A percentile compares a stretch with the other conserved stretches of the same genome.
Evolutionary conservation across 1,139 yeast genomes (phyloP).

Genomic region (Taphrina populina): DNA sequence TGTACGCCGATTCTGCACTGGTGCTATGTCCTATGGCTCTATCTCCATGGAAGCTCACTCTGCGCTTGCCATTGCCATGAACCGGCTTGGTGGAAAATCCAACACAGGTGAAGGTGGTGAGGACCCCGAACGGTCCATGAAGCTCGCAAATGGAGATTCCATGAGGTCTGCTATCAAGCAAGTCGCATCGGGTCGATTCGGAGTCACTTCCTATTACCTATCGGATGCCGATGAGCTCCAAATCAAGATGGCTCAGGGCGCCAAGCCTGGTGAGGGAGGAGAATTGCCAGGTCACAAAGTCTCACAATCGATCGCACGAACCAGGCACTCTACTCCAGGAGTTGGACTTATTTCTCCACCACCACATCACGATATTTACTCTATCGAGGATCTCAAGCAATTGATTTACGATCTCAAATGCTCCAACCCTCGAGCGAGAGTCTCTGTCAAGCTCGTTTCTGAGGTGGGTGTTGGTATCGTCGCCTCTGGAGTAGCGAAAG

Average conservation of each 20-base stretch:
- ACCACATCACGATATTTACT: slow-evolving; percentile 97
- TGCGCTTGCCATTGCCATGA: slow-evolving; percentile 97
- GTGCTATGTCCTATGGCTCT: slow-evolving; percentile 99
- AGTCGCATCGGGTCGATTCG: slow-evolving; percentile 96
- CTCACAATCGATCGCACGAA: slow-evolving; percentile 80
- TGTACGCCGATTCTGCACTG: slow-evolving; percentile 94
- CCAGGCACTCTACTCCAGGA: slow-evolving; percentile 95
- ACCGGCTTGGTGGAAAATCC: slow-evolving; percentile 93
- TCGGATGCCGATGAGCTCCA: slow-evolving; percentile 97
- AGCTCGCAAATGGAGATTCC: slow-evolving; percentile 80
- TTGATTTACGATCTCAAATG: slow-evolving; percentile 94
- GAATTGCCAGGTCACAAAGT: slow-evolving; percentile 96
- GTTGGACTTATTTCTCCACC: slow-evolving; percentile 98
- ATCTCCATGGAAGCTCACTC: slow-evolving; percentile 98
- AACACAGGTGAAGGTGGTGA: slow-evolving; percentile 99
- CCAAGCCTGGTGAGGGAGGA: slow-evolving; percentile 99
- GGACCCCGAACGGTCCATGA: slow-evolving; percentile 84
- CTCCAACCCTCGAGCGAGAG: slow-evolving; percentile 94
- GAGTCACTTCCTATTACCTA: slow-evolving; percentile 91
- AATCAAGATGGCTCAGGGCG: slow-evolving; percentile 99
- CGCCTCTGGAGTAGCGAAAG: slow-evolving; percentile 98
- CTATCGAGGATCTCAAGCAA: slow-evolving; percentile 96
- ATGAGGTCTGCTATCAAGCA: slow-evolving; percentile 98
- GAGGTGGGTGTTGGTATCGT: slow-evolving; percentile 99
- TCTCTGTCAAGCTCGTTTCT: slow-evolving; percentile 91